Base-by-base conservation (phyloP, 208 protist species). In the Porcisia deanei region DNA sequence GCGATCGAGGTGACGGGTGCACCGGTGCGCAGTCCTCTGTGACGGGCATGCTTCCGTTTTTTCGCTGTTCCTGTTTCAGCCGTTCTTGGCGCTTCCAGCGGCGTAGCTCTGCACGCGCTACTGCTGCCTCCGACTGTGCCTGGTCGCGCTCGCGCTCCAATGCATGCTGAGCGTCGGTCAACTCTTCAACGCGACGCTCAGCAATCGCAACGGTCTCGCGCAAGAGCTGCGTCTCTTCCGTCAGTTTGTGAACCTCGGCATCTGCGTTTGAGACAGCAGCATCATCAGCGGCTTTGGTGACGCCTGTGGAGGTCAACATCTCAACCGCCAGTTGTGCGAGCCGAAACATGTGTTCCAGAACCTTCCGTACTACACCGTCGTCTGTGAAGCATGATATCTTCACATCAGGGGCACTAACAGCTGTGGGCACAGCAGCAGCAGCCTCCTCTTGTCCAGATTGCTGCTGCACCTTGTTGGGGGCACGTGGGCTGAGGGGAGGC, bases 281-380 rank as follows among this genome's bases (percentile, higher is more conserved):
- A 7, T 7, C 47, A 47, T 57, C 45, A 45, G 41, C 63, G 5
- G 41, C 14, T 6, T 67, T 49, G 37, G 14, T 47, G 61, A 5
- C 47, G 47, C 37, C 53, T 7, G 65, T 18, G 9, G 41, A 39
- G 30, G 55, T 34, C n/a, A 59, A 20, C 34, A 20, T 6, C 57
- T 83, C 78, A 1, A 75, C 75, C 16, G 71, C 77, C 39, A 77
- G 43, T 61, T 90, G 86, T 34, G 83, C 87, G 14, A 94, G 69
- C 52, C 83, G 84, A 71, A 96, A 91, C 90, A 96, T 96, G 80
- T 93, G 83, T 54, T 77, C 74, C 67, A 96, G 88, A 39, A 96
- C 88, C 67, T 84, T 87, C 20, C 91, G 82, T 37, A 89, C 76
- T 8, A 75, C 79, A 20, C 81, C 81, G 63, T 94, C 87, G 34